These are phyloP conservation scores for Talaromyces sp. DNA, from an alignment of 2,329 filamentous ascomycete species.

Conservation along the genomic window DNA sequence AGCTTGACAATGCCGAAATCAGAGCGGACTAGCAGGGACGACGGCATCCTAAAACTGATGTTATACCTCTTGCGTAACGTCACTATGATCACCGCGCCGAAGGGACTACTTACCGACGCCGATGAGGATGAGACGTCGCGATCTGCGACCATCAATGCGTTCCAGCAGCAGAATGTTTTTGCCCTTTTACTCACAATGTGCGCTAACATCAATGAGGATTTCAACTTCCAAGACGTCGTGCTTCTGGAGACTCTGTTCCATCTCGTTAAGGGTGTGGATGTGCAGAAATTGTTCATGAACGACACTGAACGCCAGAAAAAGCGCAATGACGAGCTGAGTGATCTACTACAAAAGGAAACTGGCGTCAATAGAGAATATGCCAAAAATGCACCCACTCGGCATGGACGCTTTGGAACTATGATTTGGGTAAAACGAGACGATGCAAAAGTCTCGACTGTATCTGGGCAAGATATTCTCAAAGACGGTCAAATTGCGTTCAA, in stretches of 20 bases:
- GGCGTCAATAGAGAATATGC: constrained; percentile 76
- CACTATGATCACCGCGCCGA: constrained; percentile 73
- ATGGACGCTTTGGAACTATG: constrained; percentile 96
- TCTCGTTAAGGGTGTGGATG: constrained; percentile 82
- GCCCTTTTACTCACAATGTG: constrained; percentile 79
- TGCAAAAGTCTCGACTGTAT: constrained; percentile 78
- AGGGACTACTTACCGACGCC: constrained; percentile 71
- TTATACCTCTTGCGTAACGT: constrained; percentile 88
- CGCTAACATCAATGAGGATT: constrained; percentile 92
- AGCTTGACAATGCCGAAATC: constrained; percentile 75
- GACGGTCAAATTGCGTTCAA: constrained; percentile 69
- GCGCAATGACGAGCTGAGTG: constrained; percentile 69
- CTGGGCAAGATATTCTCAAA: constrained; percentile 79
- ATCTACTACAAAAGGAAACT: constrained; percentile 75
- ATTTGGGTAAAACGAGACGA: constrained; percentile 90
- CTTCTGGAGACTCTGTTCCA: constrained; percentile 91
- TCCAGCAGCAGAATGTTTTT: constrained; percentile 87
- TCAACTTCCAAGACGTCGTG: constrained; percentile 82
- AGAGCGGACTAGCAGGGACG: constrained; percentile 75
- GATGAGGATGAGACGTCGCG: constrained; percentile 86
- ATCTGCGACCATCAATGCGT: constrained; percentile 82
- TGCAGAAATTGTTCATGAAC: constrained; percentile 79
- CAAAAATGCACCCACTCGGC: constrained; percentile 75
- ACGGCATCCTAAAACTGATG: constrained; percentile 86
- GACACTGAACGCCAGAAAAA: constrained; percentile 67